A percentile compares a stretch with the other conserved stretches of the same genome.
Conservation (phyloP, 129 eudicot genomes). For the Logfia minima region DNA sequence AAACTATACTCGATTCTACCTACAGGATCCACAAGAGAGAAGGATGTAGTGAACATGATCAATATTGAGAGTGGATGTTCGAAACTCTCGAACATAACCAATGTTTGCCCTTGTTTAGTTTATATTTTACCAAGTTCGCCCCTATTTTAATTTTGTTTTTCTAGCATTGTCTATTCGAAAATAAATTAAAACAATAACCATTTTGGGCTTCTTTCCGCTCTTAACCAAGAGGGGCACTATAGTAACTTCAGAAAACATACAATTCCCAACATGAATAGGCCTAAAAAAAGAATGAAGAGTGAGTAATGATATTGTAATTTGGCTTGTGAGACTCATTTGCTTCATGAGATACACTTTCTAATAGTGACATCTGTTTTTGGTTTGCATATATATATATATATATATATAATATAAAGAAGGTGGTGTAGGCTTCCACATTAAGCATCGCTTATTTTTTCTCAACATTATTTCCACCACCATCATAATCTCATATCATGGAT, state of each 20-base stretch:
- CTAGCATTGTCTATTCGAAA: neutral
- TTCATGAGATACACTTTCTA: slow-evolving; percentile 22
- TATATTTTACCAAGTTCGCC: too few species aligned
- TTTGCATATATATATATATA: neutral
- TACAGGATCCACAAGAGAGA: too few species aligned
- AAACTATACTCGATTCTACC: too few species aligned
- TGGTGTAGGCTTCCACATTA: slow-evolving; percentile 32
- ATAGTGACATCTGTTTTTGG: slow-evolving; percentile 23
- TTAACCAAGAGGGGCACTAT: slow-evolving; percentile 12
- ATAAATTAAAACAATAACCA: too few species aligned
- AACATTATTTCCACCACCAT: neutral
- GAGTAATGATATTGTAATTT: slow-evolving; percentile 33
- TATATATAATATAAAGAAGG: slow-evolving; percentile 4
- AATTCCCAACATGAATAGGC: slow-evolving; percentile 3
- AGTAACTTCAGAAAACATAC: slow-evolving; percentile 1
- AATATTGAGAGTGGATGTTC: too few species aligned
- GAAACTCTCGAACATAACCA: neutral
- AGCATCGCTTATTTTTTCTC: slow-evolving; percentile 27
- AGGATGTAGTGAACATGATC: too few species aligned
- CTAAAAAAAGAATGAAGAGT: slow-evolving; percentile 14
- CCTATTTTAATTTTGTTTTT: neutral
- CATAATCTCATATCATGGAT: neutral
- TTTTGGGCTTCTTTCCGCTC: neutral
- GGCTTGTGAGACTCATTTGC: slow-evolving; percentile 40
- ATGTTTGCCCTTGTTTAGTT: neutral